Evolutionary conservation across 2,329 filamentous ascomycete genomes (phyloP).

Genomic region (Myriosclerotinia curreyana): DNA sequence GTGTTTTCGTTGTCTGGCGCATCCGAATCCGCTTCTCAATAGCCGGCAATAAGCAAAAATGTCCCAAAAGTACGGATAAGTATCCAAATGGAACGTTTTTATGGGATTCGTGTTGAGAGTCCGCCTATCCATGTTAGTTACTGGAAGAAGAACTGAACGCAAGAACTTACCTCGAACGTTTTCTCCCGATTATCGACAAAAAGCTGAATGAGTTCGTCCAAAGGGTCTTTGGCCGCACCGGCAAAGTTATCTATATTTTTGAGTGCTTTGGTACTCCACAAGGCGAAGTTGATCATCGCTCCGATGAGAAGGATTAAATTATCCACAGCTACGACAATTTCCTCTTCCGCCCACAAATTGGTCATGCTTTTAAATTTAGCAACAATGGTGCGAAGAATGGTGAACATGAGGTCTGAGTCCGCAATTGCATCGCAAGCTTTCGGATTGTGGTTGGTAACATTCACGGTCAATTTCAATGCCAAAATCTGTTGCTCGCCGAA

Average conservation of each 20-base stretch:
- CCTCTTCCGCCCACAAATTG: conserved; percentile 47
- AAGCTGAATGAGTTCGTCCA: conserved; percentile 59
- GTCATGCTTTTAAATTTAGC: conserved; percentile 50
- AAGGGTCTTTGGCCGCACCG: conserved; percentile 43
- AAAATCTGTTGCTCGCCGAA: conserved; percentile 40
- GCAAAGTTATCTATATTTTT: conserved; percentile 45
- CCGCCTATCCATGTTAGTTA: conserved; percentile 48
- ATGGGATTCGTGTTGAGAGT: conserved; percentile 70
- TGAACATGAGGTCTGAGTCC: conserved; percentile 52
- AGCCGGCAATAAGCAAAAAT: conserved; percentile 61
- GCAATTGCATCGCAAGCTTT: conserved; percentile 68
- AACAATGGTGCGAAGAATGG: conserved; percentile 51
- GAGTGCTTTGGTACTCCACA: conserved; percentile 66
- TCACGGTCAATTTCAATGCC: conserved; percentile 68
- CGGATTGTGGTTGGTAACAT: conserved; percentile 78
- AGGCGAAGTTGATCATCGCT: conserved; percentile 82
- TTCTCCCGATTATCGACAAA: conserved; percentile 67
- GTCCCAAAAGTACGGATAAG: conserved; percentile 78
- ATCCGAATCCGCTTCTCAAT: conserved; percentile 45
- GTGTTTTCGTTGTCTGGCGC: conserved; percentile 46
- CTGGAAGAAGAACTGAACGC: neutral
- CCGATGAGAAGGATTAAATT: conserved; percentile 75
- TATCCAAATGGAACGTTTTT: conserved; percentile 85
- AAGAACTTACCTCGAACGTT: conserved; percentile 61
- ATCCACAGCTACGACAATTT: conserved; percentile 58